These are phyloP conservation scores for Arxiozyma heterogenica DNA, from an alignment of 1,139 yeast genomes.

Conservation along the genomic window DNA sequence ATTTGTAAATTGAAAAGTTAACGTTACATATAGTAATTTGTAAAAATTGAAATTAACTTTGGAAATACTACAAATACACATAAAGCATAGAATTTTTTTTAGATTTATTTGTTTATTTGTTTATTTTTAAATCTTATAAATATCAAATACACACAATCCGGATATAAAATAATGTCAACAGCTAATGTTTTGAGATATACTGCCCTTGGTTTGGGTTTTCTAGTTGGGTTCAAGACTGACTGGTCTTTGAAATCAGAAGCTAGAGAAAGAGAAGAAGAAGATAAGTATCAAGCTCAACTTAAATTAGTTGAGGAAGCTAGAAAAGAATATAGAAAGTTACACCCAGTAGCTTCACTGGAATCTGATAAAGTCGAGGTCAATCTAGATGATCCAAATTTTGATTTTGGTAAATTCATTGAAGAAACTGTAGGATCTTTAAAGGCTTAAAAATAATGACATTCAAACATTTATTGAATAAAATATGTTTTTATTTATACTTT, in stretches of 20 bases:
- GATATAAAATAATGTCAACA: conserved; percentile 35
- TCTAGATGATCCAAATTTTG: conserved; percentile 87
- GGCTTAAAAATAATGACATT: conserved; percentile 1
- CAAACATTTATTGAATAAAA: neutral
- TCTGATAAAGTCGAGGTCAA: conserved; percentile 37
- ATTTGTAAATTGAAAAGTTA: neutral
- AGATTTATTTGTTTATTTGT: neutral
- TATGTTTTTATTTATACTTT: too few relatives aligned
- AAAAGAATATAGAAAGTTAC: conserved; percentile 70
- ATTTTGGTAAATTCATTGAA: conserved; percentile 50
- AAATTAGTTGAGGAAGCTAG: conserved; percentile 81
- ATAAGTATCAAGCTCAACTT: conserved; percentile 56
- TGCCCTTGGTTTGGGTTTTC: conserved; percentile 80
- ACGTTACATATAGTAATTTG: too few relatives aligned
- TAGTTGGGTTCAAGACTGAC: conserved; percentile 86
- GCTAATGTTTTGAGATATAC: conserved; percentile 78
- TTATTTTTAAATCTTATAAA: neutral
- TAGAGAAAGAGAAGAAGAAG: conserved; percentile 46
- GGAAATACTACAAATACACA: neutral
- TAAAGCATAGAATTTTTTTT: neutral
- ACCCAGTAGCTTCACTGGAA: conserved; percentile 30
- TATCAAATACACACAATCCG: neutral
- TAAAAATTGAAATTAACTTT: too few relatives aligned
- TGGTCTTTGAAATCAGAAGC: conserved; percentile 55
- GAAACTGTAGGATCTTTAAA: conserved; percentile 38